Conservation (phyloP, 805 yeast species). For the Clavispora fructus region DNA sequence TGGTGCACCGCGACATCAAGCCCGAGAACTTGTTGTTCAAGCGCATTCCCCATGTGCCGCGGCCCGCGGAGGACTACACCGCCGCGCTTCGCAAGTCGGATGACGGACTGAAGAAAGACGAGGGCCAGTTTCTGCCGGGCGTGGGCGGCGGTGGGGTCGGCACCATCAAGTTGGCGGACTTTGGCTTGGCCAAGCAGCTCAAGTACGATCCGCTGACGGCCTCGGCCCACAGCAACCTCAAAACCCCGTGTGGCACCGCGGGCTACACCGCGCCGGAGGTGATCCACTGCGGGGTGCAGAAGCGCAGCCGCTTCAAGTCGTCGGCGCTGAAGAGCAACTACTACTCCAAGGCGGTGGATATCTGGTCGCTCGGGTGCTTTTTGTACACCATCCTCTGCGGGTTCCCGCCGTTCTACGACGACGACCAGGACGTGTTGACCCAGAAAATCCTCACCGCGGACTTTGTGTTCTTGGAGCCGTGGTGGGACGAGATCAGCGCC, state of each 20-base stretch:
- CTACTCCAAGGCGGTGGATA: slow-evolving; percentile 90
- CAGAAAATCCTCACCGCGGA: slow-evolving; percentile 78
- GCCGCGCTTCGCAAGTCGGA: slow-evolving; percentile 54
- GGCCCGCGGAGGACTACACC: slow-evolving; percentile 37
- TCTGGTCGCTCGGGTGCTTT: slow-evolving; percentile 99
- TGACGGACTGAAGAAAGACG: slow-evolving; percentile 72
- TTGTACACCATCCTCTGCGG: slow-evolving; percentile 91
- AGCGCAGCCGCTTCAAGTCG: slow-evolving; percentile 19
- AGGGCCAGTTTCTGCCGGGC: slow-evolving; percentile 75
- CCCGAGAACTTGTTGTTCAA: slow-evolving; percentile 72
- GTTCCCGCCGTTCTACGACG: slow-evolving; percentile 95
- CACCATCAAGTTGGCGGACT: slow-evolving; percentile 84
- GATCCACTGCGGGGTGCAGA: slow-evolving; percentile 71
- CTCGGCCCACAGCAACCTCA: slow-evolving; percentile 47
- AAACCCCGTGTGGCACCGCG: slow-evolving; percentile 98
- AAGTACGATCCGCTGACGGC: slow-evolving; percentile 48
- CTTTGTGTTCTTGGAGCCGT: slow-evolving; percentile 69
- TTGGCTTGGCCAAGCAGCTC: slow-evolving; percentile 88
- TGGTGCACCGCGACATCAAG: slow-evolving; percentile 79
- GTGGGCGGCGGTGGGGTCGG: slow-evolving; percentile 95
- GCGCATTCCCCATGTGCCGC: slow-evolving; percentile 44
- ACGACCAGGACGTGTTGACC: slow-evolving; percentile 65
- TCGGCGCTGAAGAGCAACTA: slow-evolving; percentile 12
- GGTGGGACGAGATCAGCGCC: slow-evolving; percentile 81
- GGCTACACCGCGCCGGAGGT: slow-evolving; percentile 99